Evolutionary conservation across 768 basidiomycete species (phyloP), one percentile per base, ranked within the genome.

Genomic region (Kwoniella heveanensis): DNA sequence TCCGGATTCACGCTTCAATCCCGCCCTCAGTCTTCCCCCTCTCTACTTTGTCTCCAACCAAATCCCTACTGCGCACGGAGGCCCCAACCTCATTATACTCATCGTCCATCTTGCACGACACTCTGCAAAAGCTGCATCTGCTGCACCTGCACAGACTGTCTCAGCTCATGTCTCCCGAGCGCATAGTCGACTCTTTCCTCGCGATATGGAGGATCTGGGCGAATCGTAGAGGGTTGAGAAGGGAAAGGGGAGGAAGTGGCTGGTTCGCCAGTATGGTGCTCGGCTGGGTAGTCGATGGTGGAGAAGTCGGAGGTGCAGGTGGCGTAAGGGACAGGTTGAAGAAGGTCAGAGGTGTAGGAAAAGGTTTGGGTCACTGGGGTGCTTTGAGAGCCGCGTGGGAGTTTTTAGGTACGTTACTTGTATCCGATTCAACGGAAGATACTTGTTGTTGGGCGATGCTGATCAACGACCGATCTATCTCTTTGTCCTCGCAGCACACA

Each of bases 181-280:
- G 88, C 0, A 84, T 87, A 0, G 92, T 91, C 77, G 77, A 80
- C 1, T 88, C 93, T 54, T 91, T 91, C 0, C 77, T 92, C 9
- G 83, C 88, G 0, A 83, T 97, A 0, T 85, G 97, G 17, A 85
- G 91, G 10, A 85, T 94, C 17, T 99, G 96, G 96, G 91, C 90
- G 1, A 87, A 88, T 54, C 89, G 93, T 70, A 84, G 93, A 46
- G 92, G 92, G 4, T 61, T 78, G 60, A 49, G 25, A 51, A 46
- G 61, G 50, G 65, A 53, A 36, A 59, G 67, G 63, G 70, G 75
- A 13, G 68, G 66, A 21, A 74, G 73, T 21, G 68, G 63, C 17
- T 72, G 90, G 90, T 17, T 93, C 88, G 73, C 89, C 87, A 71
- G 53, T 57, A 74, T 77, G 73, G 51, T 76, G 1, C 65, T 73